Evolutionary conservation across 164 flowering plant species (phyloP).

Genomic region (grape (Vitis vinifera)): ASM3070453v1 NC_081814.1:10346001-10346500

Average conservation of each 20-base stretch:
- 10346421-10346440: too few relatives aligned
- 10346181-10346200: conserved; percentile 93
- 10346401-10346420: too few relatives aligned
- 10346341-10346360: too few relatives aligned
- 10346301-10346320: too few relatives aligned
- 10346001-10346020: conserved; percentile 92
- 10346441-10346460: too few relatives aligned
- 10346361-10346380: too few relatives aligned
- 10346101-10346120: background rate
- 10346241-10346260: conserved; percentile 83
- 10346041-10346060: background rate
- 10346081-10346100: background rate
- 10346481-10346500: background rate
- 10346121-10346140: conserved; percentile 34
- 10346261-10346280: background rate
- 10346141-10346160: conserved; percentile 90
- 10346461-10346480: too few relatives aligned
- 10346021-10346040: conserved; percentile 92
- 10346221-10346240: conserved; percentile 85
- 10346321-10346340: too few relatives aligned
- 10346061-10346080: background rate
- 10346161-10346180: conserved; percentile 87
- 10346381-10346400: too few relatives aligned
- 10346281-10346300: background rate
- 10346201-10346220: conserved; percentile 71